Base-by-base conservation (phyloP, 768 basidiomycete genomes). In the Suillus cothurnatus region DNA sequence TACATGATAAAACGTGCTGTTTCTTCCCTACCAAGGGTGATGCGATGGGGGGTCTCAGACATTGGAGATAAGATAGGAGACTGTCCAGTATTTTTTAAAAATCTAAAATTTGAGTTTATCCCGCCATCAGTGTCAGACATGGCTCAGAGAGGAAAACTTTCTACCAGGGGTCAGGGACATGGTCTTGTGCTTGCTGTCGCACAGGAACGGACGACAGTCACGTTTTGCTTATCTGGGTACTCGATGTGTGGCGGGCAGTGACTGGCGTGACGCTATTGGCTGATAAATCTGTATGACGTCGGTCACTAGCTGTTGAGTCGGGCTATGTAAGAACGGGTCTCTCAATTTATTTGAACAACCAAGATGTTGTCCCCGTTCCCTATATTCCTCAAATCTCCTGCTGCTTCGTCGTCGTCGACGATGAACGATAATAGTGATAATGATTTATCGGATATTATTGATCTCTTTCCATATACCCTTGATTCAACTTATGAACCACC, bases 341-440 rank as follows among this genome's bases (percentile, higher is more conserved):
- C 9, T 9, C n/a, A 47, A n/a, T 11, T 11, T 34, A 47, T 12
- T 49, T 23, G n/a, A 49, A 49, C n/a, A 23, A 14, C 12, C n/a
- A 57, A 58, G 19, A 58, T 58, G 57, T 26, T 58, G 23, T 38
- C 57, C 8, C 57, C 36, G 6, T 58, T 58, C 9, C 57, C 57
- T 19, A 11, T 58, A 53, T 53, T 11, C 28, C 52, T 53, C 32
- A 55, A 4, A n/a, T 12, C 9, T 32, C 1, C 53, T 55, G 2
- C 53, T 12, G 4, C 11, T 2, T 7, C 49, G 3, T 7, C 26
- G 3, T 19, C 26, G 50, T 3, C 50, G 15, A 17, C 15, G 26
- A 49, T 26, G 50, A 9, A 11, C 19, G 19, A 26, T 4, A 59
- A 12, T 14, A 14, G 26, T 7, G 58, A 59, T 39, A 59, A 39